Conservation (phyloP, 495 filamentous ascomycete genomes). For the Xeromyces bisporus region DNA sequence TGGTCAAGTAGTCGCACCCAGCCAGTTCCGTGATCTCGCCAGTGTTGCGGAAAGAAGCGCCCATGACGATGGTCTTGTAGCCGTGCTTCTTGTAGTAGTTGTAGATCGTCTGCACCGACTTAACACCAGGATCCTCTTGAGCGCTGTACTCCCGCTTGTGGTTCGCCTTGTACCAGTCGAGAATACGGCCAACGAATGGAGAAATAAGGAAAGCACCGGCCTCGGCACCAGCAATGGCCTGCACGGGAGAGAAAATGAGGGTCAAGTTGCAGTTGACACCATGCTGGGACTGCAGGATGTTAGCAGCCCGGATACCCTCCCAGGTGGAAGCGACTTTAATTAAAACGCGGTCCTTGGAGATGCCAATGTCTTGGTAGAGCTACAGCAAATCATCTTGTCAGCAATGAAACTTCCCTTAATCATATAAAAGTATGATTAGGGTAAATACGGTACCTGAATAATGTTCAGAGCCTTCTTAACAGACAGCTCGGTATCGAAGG, state of each 20-base stretch:
- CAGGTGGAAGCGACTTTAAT: conserved; percentile 44
- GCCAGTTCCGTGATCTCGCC: conserved; percentile 97
- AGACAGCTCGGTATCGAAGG: conserved; percentile 84
- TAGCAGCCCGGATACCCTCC: conserved; percentile 97
- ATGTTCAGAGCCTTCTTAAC: conserved; percentile 94
- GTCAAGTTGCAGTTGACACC: conserved; percentile 96
- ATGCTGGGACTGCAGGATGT: conserved; percentile 84
- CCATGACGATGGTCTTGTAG: conserved; percentile 99
- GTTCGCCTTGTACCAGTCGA: conserved; percentile 97
- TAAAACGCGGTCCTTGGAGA: conserved; percentile 76
- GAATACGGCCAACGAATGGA: conserved; percentile 96
- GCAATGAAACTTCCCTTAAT: conserved; percentile 1
- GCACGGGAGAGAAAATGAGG: conserved; percentile 91
- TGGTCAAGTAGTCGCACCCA: conserved; percentile 97
- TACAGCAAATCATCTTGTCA: conserved; percentile 13
- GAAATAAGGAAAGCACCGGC: conserved; percentile 97
- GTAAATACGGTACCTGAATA: conserved; percentile 59
- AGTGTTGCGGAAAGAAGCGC: conserved; percentile 86
- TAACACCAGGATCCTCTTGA: conserved; percentile 89
- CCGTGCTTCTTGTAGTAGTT: conserved; percentile 99
- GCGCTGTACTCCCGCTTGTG: conserved; percentile 83
- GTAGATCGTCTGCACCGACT: conserved; percentile 89
- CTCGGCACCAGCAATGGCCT: conserved; percentile 94
- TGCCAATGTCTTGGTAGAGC: conserved; percentile 85
- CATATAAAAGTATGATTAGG: not conserved